phyloP scores from a whole-genome alignment of 2,329 filamentous ascomycete species.

The Diplodia intermedia region DNA sequence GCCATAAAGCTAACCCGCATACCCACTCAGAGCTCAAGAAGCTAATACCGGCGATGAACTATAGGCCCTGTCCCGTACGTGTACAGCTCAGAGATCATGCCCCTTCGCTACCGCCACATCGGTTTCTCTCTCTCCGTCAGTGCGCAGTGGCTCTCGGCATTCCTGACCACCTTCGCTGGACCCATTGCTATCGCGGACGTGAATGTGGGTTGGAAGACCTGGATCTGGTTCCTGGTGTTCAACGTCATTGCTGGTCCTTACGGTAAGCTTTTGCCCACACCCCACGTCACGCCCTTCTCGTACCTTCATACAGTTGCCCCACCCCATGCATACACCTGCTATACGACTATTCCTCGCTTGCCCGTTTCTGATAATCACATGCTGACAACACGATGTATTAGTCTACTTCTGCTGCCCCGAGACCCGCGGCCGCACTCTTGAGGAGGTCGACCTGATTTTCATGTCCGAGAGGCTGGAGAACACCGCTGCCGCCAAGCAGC shows the following conservation, averaged over 20 bases:
- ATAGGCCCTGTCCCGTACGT: conserved; percentile 38
- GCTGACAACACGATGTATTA: background rate
- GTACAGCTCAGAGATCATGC: conserved; percentile 46
- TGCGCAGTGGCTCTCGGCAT: conserved; percentile 47
- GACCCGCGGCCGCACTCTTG: conserved; percentile 41
- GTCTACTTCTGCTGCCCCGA: conserved; percentile 43
- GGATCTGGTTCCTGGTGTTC: conserved; percentile 45
- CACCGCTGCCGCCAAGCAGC: conserved; percentile 30
- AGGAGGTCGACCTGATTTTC: conserved; percentile 39
- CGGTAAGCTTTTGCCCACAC: conserved; percentile 25
- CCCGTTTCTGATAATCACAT: background rate
- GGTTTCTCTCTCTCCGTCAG: conserved; percentile 44
- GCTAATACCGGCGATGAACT: conserved; percentile 1
- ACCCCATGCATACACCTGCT: background rate
- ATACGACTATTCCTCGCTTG: too few relatives aligned
- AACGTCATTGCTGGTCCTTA: conserved; percentile 45
- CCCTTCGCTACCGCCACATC: conserved; percentile 46
- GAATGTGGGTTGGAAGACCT: conserved; percentile 46
- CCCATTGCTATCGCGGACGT: conserved; percentile 42
- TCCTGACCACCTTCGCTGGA: conserved; percentile 47
- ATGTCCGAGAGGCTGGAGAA: conserved; percentile 28
- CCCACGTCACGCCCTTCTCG: background rate
- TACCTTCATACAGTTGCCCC: background rate
- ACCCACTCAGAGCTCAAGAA: background rate
- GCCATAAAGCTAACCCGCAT: background rate